Evolutionary conservation across 2,329 filamentous ascomycete species (phyloP), one percentile per base, ranked within the genome.

Genomic region (Myriosclerotinia curreyana): DNA sequence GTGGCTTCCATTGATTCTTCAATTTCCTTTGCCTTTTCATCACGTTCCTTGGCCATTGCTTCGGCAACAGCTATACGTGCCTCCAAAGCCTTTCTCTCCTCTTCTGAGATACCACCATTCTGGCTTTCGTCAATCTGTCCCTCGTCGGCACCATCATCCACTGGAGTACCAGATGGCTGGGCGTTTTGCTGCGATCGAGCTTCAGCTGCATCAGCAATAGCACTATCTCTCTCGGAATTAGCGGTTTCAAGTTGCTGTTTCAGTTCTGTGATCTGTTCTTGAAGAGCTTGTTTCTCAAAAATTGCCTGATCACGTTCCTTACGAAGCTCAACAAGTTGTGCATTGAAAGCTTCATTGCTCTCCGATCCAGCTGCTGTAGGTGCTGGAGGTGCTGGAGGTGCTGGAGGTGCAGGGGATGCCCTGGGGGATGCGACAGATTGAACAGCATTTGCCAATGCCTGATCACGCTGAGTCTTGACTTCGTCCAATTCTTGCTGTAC

Each of bases 281-380:
- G 85, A n/a, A 91, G 80, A 2, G 80, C 80, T 22, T 86, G 81
- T 75, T 91, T 92, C 74, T 95, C 87, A 12, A 85, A 79, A 8
- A 79, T 86, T 61, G 88, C 82, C 1, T 80, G 80, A 51, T 87
- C 86, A 12, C 95, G 82, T 69, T 93, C 85, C 68, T 86, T 83
- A 28, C 77, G 81, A 17, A 80, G 74, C 50, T 78, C 74, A 2
- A 74, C 69, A 9, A 86, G 76, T 66, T 86, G 79, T 66, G 79
- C 77, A 66, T 86, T 80, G 22, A 83, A 72, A 55, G 79, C 76
- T 11, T 76, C 69, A 6, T 80, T 72, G 71, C 83, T 76, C 79
- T 89, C 74, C 80, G 83, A 66, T 81, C 79, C 58, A 79, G 81
- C 38, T 75, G 78, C 56, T 79, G 77, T 68, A 72, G 79, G 22